A percentile compares a stretch with the other conserved stretches of the same genome.
Evolutionary conservation across 2,329 filamentous ascomycete species (phyloP).

Genomic region (Phialophora tarda): DNA sequence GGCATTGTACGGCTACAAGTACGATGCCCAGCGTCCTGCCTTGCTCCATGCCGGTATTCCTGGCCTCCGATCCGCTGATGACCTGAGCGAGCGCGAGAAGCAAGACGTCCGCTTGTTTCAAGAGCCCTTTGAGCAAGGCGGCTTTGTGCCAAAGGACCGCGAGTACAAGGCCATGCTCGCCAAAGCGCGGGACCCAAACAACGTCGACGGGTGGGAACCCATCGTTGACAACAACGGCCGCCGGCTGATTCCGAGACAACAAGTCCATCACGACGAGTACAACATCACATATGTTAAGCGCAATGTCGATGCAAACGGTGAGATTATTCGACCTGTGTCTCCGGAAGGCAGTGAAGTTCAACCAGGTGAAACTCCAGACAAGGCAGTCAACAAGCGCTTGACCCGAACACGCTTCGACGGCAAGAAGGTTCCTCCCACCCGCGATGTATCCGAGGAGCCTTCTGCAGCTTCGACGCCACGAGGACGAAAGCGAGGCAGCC

Average conservation of each 20-base stretch:
- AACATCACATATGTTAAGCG: constrained; percentile 34
- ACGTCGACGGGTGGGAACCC: constrained; percentile 50
- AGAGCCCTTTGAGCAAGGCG: constrained; percentile 62
- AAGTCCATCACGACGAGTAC: constrained; percentile 36
- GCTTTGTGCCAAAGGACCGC: constrained; percentile 52
- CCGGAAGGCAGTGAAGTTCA: constrained; percentile 26
- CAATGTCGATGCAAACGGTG: constrained; percentile 33
- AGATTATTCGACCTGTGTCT: constrained; percentile 31
- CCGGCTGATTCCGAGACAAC: constrained; percentile 30
- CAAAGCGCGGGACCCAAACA: constrained; percentile 44
- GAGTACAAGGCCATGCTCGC: constrained; percentile 49
- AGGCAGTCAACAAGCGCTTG: constrained; percentile 33
- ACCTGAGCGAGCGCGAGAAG: constrained; percentile 40
- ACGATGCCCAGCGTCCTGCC: constrained; percentile 54
- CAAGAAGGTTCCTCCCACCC: constrained; percentile 36
- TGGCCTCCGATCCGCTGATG: constrained; percentile 31
- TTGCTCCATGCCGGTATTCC: constrained; percentile 45
- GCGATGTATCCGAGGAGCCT: constrained; percentile 36
- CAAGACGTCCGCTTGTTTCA: constrained; percentile 54
- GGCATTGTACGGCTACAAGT: constrained; percentile 64
- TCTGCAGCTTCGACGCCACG: constrained; percentile 30
- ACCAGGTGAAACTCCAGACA: constrained; percentile 27
- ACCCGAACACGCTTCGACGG: constrained; percentile 38
- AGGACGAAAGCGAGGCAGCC: constrained; percentile 27
- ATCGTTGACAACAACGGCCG: constrained; percentile 47